These are phyloP conservation scores for Boeremia lycopersici DNA, from an alignment of 2,329 filamentous ascomycete species.

Conservation along the genomic window DNA sequence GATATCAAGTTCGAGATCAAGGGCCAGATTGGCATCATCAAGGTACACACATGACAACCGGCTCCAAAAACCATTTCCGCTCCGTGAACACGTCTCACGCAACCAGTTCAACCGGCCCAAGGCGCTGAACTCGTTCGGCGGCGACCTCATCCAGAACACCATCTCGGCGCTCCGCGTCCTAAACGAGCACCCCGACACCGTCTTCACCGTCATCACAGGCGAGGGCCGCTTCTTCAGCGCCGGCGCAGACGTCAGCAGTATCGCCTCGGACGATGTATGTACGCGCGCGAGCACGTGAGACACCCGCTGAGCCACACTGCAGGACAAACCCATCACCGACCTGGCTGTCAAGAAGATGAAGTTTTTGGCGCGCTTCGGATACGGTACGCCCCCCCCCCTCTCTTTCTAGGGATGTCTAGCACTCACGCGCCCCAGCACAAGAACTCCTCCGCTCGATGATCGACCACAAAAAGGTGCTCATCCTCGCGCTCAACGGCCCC, in stretches of 20 bases:
- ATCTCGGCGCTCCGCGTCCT: constrained; percentile 53
- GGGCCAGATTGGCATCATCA: constrained; percentile 55
- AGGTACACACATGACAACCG: constrained; percentile 30
- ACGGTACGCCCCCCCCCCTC: constrained; percentile 32
- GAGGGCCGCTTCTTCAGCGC: constrained; percentile 59
- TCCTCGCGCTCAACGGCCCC: constrained; percentile 58
- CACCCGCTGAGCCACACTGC: constrained; percentile 17
- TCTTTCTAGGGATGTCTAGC: background rate
- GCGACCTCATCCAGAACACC: constrained; percentile 52
- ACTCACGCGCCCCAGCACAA: constrained; percentile 10
- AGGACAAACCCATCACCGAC: constrained; percentile 27
- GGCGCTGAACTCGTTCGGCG: constrained; percentile 56
- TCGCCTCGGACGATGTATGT: constrained; percentile 17
- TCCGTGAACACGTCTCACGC: background rate
- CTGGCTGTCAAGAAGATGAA: constrained; percentile 43
- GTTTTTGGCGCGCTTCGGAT: constrained; percentile 33
- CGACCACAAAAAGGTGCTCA: constrained; percentile 58
- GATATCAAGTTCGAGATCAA: constrained; percentile 54
- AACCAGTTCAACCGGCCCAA: constrained; percentile 57
- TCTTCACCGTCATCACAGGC: constrained; percentile 59
- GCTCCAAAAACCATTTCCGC: background rate
- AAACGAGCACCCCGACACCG: constrained; percentile 55
- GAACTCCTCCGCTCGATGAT: constrained; percentile 55
- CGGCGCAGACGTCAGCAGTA: constrained; percentile 56
- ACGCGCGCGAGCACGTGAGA: background rate